Conservation (phyloP, 495 filamentous ascomycete genomes). For the Xylaria acuta region DNA sequence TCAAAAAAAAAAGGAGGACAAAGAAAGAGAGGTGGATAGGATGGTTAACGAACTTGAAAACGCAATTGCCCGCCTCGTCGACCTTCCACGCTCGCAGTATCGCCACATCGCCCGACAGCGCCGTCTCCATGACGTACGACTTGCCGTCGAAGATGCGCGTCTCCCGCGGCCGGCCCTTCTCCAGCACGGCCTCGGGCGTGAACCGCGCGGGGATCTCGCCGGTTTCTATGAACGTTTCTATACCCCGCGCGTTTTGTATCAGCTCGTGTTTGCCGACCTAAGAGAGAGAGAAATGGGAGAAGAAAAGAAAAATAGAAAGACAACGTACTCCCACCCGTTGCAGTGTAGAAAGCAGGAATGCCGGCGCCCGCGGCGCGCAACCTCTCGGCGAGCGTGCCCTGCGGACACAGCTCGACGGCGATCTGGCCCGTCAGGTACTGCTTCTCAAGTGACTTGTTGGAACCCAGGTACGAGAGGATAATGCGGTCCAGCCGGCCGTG, state of each 20-base stretch:
- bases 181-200: constrained; percentile 58
- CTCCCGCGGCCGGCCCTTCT: constrained; percentile 62
- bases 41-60: constrained; percentile 56
- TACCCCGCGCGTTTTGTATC: not conserved
- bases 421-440: constrained; percentile 67
- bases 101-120: constrained; percentile 67
- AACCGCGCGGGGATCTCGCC: constrained; percentile 65
- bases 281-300: not conserved
- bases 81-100: constrained; percentile 69
- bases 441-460: constrained; percentile 69
- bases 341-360: constrained; percentile 71
- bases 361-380: constrained; percentile 68
- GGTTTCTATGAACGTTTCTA: constrained; percentile 64
- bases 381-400: constrained; percentile 69
- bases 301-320: not conserved
- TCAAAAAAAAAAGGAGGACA: too few species aligned
- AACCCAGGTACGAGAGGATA: constrained; percentile 65
- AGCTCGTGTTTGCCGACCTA: not conserved
- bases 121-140: constrained; percentile 67
- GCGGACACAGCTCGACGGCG: constrained; percentile 68
- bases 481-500: constrained; percentile 64
- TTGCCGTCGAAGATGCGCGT: constrained; percentile 65
- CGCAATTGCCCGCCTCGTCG: constrained; percentile 67
- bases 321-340: constrained; percentile 62
- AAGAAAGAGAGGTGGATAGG: not conserved